Conservation (phyloP, 139 green algal genomes). For the Chlamydomonas sp. region DNA sequence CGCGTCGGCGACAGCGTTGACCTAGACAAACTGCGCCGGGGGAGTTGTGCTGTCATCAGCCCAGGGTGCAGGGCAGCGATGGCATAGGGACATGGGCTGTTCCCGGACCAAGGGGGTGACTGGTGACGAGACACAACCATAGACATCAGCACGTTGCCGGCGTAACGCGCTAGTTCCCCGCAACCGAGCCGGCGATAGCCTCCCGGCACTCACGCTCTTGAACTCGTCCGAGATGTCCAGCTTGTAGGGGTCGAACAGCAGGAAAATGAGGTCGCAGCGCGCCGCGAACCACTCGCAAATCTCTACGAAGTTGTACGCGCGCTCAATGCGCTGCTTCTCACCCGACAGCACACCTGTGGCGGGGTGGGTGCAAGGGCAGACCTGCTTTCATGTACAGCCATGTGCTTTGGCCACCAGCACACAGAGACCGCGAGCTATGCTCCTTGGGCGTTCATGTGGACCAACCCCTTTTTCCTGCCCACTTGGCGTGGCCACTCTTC, state of each 20-base stretch:
- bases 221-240: slow-evolving; percentile 97
- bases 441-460: too few species aligned
- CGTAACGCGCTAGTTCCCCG: too few species aligned
- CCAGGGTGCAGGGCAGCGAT: not conserved
- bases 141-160: too few species aligned
- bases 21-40: too few species aligned
- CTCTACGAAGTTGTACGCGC: slow-evolving; percentile 95
- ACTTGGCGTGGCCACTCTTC: too few species aligned
- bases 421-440: not conserved
- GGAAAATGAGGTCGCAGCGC: slow-evolving; percentile 95
- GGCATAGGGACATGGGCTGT: too few species aligned
- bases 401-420: not conserved
- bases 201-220: slow-evolving; percentile 69
- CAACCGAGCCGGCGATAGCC: not conserved
- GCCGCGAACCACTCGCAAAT: slow-evolving; percentile 93
- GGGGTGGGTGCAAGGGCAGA: not conserved
- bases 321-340: slow-evolving; percentile 96
- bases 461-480: too few species aligned
- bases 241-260: slow-evolving; percentile 99
- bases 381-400: not conserved
- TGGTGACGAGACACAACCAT: not conserved
- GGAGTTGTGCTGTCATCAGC: not conserved
- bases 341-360: slow-evolving; percentile 89
- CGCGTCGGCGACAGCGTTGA: too few species aligned
- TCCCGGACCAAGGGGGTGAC: not conserved